These are phyloP conservation scores for Penicillium bialowiezense DNA, from an alignment of 495 filamentous ascomycete genomes.

Conservation along the genomic window DNA sequence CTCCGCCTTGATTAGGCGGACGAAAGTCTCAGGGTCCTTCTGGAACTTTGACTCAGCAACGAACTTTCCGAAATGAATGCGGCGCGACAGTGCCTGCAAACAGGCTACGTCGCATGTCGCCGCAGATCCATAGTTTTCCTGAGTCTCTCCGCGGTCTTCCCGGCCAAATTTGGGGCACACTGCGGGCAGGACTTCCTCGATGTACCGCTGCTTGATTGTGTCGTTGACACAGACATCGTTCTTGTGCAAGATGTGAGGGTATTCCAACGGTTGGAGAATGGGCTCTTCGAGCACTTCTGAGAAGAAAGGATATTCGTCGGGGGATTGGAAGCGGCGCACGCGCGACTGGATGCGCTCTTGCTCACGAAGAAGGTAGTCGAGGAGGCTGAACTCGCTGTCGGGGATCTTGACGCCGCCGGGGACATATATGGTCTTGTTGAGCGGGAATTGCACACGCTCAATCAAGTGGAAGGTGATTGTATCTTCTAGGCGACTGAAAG, in stretches of 20 bases:
- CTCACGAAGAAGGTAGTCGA: conserved; percentile 89
- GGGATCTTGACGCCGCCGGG: conserved; percentile 80
- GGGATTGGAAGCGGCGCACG: conserved; percentile 91
- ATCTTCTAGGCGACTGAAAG: conserved; percentile 85
- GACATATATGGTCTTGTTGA: conserved; percentile 83
- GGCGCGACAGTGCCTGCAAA: conserved; percentile 84
- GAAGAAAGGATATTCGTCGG: conserved; percentile 99
- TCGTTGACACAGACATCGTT: conserved; percentile 92
- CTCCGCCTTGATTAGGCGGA: conserved; percentile 69
- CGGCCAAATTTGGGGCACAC: conserved; percentile 71
- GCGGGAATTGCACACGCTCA: conserved; percentile 94
- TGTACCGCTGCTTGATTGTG: conserved; percentile 82
- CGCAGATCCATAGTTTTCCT: conserved; percentile 93
- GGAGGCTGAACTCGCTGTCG: conserved; percentile 68
- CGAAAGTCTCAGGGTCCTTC: conserved; percentile 76
- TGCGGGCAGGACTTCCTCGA: conserved; percentile 74
- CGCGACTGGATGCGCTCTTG: conserved; percentile 91
- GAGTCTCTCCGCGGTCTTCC: conserved; percentile 75
- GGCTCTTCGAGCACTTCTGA: conserved; percentile 74
- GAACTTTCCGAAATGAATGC: conserved; percentile 98
- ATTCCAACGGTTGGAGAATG: conserved; percentile 81
- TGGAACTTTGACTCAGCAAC: conserved; percentile 98
- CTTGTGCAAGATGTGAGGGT: conserved; percentile 86
- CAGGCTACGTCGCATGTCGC: conserved; percentile 89
- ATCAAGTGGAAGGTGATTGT: conserved; percentile 99